Conservation (phyloP, 441 rosid species). For the Viola pubescens region DNA sequence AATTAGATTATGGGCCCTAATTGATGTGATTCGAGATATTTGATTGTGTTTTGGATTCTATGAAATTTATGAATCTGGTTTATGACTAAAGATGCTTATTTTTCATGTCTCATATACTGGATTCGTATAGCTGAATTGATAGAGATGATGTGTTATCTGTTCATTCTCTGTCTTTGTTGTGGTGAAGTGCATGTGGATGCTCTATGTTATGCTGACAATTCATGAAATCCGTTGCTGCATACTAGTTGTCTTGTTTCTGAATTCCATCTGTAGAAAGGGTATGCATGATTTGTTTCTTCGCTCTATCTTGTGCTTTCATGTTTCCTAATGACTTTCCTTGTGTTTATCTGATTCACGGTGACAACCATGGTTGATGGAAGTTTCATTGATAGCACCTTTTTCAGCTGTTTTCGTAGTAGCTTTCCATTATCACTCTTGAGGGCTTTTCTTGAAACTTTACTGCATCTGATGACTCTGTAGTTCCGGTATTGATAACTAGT, state of each 20-base stretch:
- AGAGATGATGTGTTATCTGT: neutral
- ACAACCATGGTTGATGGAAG: slow-evolving; percentile 20
- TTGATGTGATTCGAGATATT: neutral
- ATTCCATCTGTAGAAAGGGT: neutral
- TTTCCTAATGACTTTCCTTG: slow-evolving; percentile 28
- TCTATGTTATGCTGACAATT: neutral
- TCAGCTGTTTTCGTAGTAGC: slow-evolving; percentile 27
- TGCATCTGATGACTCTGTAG: neutral
- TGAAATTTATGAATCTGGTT: too few relatives aligned
- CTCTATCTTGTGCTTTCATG: slow-evolving; percentile 28
- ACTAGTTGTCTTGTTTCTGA: slow-evolving; percentile 1
- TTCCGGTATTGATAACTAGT: neutral
- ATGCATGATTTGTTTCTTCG: neutral
- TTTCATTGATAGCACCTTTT: slow-evolving; percentile 30
- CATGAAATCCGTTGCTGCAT: neutral
- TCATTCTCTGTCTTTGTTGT: slow-evolving; percentile 4
- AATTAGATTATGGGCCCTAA: neutral
- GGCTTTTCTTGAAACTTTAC: neutral
- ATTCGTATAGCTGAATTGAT: slow-evolving; percentile 6
- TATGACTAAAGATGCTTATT: too few relatives aligned
- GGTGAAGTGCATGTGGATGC: neutral
- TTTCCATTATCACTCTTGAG: slow-evolving; percentile 15
- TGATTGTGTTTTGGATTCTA: too few relatives aligned
- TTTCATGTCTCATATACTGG: too few relatives aligned
- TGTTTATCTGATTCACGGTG: slow-evolving; percentile 38